phyloP scores from a whole-genome alignment of 345 rosid species.

The Boechera stricta region DNA sequence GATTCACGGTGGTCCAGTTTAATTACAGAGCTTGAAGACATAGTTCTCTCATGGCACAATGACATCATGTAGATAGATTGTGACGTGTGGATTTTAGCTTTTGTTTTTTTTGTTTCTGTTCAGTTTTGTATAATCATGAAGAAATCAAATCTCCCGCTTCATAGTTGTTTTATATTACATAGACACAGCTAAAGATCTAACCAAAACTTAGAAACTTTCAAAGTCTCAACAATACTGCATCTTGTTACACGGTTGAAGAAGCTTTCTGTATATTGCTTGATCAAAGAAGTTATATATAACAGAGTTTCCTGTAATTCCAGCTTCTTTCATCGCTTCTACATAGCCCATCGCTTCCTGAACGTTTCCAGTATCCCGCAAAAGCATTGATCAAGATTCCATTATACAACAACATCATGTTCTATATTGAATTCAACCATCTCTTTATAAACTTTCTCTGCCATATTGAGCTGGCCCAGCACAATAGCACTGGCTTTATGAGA shows the following conservation, averaged over 20 bases:
- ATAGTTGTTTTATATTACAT: too few relatives aligned
- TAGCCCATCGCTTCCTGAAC: constrained; percentile 50
- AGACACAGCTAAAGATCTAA: too few relatives aligned
- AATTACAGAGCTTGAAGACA: constrained; percentile 65
- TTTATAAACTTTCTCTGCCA: constrained; percentile 65
- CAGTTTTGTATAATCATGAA: constrained; percentile 24
- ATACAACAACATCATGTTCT: constrained; percentile 69
- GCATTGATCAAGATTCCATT: constrained; percentile 83
- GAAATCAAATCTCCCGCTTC: constrained; percentile 4
- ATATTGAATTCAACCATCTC: constrained; percentile 70
- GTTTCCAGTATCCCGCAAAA: constrained; percentile 46
- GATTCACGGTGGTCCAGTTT: constrained; percentile 75
- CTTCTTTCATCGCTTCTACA: constrained; percentile 56
- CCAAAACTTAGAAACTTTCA: not conserved
- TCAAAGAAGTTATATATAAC: constrained; percentile 72
- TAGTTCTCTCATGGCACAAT: constrained; percentile 74
- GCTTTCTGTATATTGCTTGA: constrained; percentile 68
- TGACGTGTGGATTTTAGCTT: constrained; percentile 13
- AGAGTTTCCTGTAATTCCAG: constrained; percentile 65
- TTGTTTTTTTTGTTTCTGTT: not conserved
- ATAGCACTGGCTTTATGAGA: too few relatives aligned
- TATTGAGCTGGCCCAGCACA: constrained; percentile 64
- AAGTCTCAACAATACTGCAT: not conserved
- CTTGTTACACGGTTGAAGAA: constrained; percentile 31
- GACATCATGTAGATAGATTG: constrained; percentile 45